These are phyloP conservation scores for Beauveria sp. DNA, from an alignment of 2,329 filamentous ascomycete genomes.

Conservation along the genomic window DNA sequence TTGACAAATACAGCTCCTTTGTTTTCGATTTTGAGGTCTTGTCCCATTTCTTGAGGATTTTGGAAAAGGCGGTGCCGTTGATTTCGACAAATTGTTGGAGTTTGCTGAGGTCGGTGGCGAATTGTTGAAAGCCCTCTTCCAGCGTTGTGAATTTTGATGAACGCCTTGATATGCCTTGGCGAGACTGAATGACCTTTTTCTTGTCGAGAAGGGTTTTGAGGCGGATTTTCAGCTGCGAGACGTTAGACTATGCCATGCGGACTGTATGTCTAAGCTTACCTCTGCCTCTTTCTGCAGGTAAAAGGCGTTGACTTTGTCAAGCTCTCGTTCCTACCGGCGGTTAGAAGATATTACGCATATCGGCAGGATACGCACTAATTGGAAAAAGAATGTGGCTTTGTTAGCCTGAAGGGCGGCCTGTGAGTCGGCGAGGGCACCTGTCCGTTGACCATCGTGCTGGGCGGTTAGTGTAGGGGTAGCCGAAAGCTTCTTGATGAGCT, in stretches of 20 bases:
- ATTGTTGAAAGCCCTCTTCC: slow-evolving; percentile 95
- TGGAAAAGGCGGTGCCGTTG: slow-evolving; percentile 95
- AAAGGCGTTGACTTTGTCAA: slow-evolving; percentile 97
- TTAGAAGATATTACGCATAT: slow-evolving; percentile 29
- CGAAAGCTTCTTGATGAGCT: slow-evolving; percentile 98
- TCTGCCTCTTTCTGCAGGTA: slow-evolving; percentile 98
- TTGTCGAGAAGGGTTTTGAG: slow-evolving; percentile 90
- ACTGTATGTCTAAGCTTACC: slow-evolving; percentile 43
- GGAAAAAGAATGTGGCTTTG: slow-evolving; percentile 98
- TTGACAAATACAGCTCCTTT: slow-evolving; percentile 92
- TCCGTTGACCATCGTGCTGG: slow-evolving; percentile 55
- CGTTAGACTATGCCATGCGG: neutral
- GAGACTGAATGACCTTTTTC: slow-evolving; percentile 82
- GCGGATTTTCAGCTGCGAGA: slow-evolving; percentile 74
- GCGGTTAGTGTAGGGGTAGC: slow-evolving; percentile 78
- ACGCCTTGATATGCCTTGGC: slow-evolving; percentile 71
- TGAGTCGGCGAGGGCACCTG: slow-evolving; percentile 54
- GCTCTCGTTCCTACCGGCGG: slow-evolving; percentile 71
- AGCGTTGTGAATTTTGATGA: slow-evolving; percentile 92
- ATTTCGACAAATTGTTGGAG: slow-evolving; percentile 98
- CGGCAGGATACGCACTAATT: slow-evolving; percentile 57
- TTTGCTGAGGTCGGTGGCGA: slow-evolving; percentile 94
- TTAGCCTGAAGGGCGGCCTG: slow-evolving; percentile 90
- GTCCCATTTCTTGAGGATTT: slow-evolving; percentile 99
- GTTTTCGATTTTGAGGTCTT: slow-evolving; percentile 99